Evolutionary conservation across 805 yeast genomes (phyloP), one percentile per base, ranked within the genome.

Genomic region (Spathaspora arborariae): DNA sequence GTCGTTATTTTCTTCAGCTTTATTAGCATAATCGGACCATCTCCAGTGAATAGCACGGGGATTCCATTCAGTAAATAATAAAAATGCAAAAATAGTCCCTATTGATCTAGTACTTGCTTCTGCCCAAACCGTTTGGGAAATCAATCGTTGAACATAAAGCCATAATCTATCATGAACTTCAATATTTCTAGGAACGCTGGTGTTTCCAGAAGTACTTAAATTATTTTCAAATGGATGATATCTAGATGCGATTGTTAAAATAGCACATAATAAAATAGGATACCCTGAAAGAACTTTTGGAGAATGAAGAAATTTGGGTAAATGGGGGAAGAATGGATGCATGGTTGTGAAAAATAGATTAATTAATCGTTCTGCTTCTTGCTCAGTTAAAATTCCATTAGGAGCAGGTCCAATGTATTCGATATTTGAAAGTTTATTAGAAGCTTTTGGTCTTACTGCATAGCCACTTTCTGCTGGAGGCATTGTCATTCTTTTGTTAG

Each of bases 31-130:
- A 64, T 91, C 96, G 0, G 82, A 67, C 87, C 92, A 81, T 53
- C 89, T 69, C 84, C 90, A 85, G 63, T 90, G 97, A 50, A 90
- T 89, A 2, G 96, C 96, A 45, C 96, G 71, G 3, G 97, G 97
- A 56, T 90, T 89, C 98, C 98, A 91, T 63, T 92, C 97, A 0
- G 96, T 87, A 55, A 88, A 84, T 15, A 91, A 69, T 42, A 91
- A 65, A 58, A 91, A 88, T 0, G 97, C 91, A 50, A 86, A 75
- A 5, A 90, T 83, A 0, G 97, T 88, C 1, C 96, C 97, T 2
- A 90, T 79, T 0, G 94, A 84, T 51, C 96, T 70, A 5, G 94
- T 86, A 48, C 88, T 83, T 0, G 96, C 94, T 59, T 88, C 96
- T 1, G 96, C 96, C 97, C 96, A 90, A 4, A 88, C 90, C 0